Conservation (phyloP, 306 rosid species). For the Lotus japonicus region DNA sequence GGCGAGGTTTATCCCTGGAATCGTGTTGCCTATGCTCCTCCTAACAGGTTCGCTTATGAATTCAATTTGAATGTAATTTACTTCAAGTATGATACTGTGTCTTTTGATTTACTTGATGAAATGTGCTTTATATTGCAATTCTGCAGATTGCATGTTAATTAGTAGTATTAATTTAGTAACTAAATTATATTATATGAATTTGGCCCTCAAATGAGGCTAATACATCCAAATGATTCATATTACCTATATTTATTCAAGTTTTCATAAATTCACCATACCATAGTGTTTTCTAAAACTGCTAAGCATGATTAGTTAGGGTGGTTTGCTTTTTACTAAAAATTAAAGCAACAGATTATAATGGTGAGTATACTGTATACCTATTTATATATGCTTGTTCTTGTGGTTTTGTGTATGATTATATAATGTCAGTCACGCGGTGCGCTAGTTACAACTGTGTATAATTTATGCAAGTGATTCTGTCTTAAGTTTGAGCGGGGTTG, state of each 20-base stretch:
- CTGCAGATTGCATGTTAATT: neutral
- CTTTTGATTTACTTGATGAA: neutral
- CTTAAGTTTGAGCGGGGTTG: neutral
- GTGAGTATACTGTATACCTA: neutral
- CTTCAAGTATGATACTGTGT: neutral
- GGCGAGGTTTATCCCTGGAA: constrained; percentile 36
- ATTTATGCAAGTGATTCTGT: neutral
- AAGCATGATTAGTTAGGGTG: neutral
- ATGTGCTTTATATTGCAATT: neutral
- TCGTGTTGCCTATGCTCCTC: constrained; percentile 31
- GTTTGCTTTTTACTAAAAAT: neutral
- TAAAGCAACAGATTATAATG: neutral
- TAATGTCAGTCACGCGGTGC: neutral
- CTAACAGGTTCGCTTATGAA: constrained; percentile 33
- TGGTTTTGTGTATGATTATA: neutral
- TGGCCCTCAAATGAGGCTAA: neutral
- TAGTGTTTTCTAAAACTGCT: neutral
- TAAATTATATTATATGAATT: neutral
- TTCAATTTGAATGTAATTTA: no score
- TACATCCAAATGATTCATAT: neutral
- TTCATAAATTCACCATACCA: neutral
- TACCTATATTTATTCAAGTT: neutral
- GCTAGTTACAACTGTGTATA: neutral
- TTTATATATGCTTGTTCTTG: neutral
- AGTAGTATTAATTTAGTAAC: neutral